phyloP scores from a whole-genome alignment of 495 filamentous ascomycete species.

The Penicillium herquei region DNA sequence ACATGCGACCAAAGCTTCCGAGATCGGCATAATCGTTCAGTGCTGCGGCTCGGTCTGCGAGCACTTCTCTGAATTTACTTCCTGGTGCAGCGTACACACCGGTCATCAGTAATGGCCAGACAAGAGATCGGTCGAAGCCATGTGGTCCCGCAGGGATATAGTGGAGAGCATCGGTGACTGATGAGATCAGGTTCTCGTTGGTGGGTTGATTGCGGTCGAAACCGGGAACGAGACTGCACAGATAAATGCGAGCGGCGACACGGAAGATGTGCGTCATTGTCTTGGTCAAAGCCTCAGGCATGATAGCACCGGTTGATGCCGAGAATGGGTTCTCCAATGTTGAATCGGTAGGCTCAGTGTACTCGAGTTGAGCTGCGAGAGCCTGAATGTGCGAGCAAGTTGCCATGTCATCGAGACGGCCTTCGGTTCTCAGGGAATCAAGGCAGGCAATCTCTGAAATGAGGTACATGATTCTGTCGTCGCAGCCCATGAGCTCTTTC shows the following conservation, averaged over 20 bases:
- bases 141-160: slow-evolving; percentile 76
- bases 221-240: slow-evolving; percentile 89
- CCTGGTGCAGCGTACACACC: slow-evolving; percentile 68
- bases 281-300: slow-evolving; percentile 73
- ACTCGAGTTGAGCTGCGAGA: slow-evolving; percentile 77
- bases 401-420: slow-evolving; percentile 72
- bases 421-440: slow-evolving; percentile 79
- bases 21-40: slow-evolving; percentile 74
- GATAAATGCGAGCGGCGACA: slow-evolving; percentile 88
- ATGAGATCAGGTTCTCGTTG: slow-evolving; percentile 70
- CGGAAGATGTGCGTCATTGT: slow-evolving; percentile 91
- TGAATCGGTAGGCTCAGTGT: slow-evolving; percentile 64
- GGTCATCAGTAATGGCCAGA: slow-evolving; percentile 88
- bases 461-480: slow-evolving; percentile 96
- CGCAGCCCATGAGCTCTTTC: slow-evolving; percentile 94
- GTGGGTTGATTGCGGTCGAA: slow-evolving; percentile 68
- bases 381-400: slow-evolving; percentile 81
- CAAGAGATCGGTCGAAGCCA: slow-evolving; percentile 86
- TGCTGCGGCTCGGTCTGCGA: slow-evolving; percentile 65
- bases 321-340: slow-evolving; percentile 52
- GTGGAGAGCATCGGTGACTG: slow-evolving; percentile 66
- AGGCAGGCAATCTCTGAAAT: slow-evolving; percentile 97
- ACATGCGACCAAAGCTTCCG: slow-evolving; percentile 84
- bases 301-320: slow-evolving; percentile 64
- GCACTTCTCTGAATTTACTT: slow-evolving; percentile 72